These are phyloP conservation scores for Phalaenopsis hybrid DNA, from an alignment of 116 monocot genomes.

Conservation along the genomic window DNA sequence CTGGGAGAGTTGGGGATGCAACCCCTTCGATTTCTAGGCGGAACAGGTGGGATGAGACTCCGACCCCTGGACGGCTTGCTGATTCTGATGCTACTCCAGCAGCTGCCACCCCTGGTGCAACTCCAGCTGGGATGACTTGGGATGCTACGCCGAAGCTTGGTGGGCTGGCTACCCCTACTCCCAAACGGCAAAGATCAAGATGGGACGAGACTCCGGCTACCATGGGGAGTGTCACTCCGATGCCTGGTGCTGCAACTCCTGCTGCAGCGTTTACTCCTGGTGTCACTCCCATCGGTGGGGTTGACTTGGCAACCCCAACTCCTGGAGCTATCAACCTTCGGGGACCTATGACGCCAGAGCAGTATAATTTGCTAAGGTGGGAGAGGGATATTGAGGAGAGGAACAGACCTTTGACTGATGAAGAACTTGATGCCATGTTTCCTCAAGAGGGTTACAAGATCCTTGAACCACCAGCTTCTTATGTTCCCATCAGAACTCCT, in stretches of 20 bases:
- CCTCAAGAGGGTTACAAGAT: conserved; percentile 91
- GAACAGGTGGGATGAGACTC: conserved; percentile 96
- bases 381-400: conserved; percentile 91
- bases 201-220: conserved; percentile 87
- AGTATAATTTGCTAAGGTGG: conserved; percentile 84
- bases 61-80: conserved; percentile 70
- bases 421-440: conserved; percentile 83
- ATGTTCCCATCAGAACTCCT: conserved; percentile 83
- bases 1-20: conserved; percentile 74
- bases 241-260: conserved; percentile 59
- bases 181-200: conserved; percentile 78
- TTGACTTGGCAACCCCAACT: conserved; percentile 74
- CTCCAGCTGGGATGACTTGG: conserved; percentile 92
- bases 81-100: conserved; percentile 77
- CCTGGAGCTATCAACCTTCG: conserved; percentile 64
- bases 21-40: conserved; percentile 64
- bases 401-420: conserved; percentile 81
- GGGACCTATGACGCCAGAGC: conserved; percentile 77
- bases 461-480: conserved; percentile 76
- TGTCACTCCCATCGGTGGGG: conserved; percentile 71
- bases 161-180: conserved; percentile 78
- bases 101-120: conserved; percentile 67
- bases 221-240: conserved; percentile 73
- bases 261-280: conserved; percentile 77
- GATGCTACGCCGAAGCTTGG: conserved; percentile 79